Evolutionary conservation across 129 eudicot species (phyloP).

Genomic region (Ambrosia artemisiifolia): DNA sequence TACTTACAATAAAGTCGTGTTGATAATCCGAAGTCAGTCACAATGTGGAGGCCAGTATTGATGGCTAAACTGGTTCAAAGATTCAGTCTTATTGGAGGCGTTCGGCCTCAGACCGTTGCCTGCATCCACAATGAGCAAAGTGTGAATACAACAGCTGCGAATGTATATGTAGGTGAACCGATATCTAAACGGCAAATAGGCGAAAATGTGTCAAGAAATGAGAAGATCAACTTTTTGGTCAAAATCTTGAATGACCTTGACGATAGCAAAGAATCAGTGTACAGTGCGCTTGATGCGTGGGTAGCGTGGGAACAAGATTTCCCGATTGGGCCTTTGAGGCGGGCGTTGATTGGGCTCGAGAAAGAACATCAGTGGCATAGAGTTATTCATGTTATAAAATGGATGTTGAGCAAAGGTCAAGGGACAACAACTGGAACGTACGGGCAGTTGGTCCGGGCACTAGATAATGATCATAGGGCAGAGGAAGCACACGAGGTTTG

Average conservation of each 20-base stretch:
- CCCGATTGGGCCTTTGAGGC: constrained; percentile 61
- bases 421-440: constrained; percentile 76
- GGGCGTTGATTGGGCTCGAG: constrained; percentile 53
- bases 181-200: constrained; percentile 38
- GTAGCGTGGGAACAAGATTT: constrained; percentile 81
- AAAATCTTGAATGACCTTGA: constrained; percentile 42
- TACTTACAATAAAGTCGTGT: too few relatives aligned
- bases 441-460: constrained; percentile 61
- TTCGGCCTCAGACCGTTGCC: constrained; percentile 15
- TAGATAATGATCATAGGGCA: constrained; percentile 65
- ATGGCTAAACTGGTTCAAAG: constrained; percentile 32
- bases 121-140: constrained; percentile 21
- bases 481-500: constrained; percentile 74
- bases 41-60: constrained; percentile 33
- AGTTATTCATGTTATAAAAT: constrained; percentile 70
- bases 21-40: background rate
- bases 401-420: constrained; percentile 91
- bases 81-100: constrained; percentile 13
- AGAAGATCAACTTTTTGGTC: constrained; percentile 47
- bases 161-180: constrained; percentile 6
- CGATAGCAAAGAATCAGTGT: constrained; percentile 56
- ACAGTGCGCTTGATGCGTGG: constrained; percentile 78
- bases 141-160: background rate
- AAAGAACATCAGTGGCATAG: constrained; percentile 74
- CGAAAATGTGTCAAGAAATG: constrained; percentile 45